Conservation (phyloP, 2,329 filamentous ascomycete genomes). For the Trichophyton mentagrophytes region DNA sequence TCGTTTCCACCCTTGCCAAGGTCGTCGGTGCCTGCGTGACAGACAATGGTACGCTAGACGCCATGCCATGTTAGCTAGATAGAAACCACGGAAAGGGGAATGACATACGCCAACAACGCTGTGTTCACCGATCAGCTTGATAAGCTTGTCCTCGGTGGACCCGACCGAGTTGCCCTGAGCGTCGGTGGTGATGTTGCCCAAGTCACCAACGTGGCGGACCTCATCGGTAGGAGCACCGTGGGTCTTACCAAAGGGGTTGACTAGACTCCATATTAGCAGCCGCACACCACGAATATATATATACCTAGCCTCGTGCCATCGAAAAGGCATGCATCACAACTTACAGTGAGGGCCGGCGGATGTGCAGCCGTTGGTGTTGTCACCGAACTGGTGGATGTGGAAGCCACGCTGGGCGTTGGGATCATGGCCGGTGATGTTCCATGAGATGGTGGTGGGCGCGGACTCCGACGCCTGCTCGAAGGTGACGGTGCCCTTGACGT, state of each 20-base stretch:
- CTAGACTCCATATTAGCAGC: constrained; percentile 34
- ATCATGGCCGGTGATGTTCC: constrained; percentile 86
- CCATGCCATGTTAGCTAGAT: not conserved
- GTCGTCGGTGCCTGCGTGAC: constrained; percentile 91
- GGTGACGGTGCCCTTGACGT: constrained; percentile 81
- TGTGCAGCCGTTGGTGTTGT: constrained; percentile 99
- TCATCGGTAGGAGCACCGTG: constrained; percentile 79
- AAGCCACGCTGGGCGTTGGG: constrained; percentile 93
- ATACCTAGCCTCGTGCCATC: too few species aligned
- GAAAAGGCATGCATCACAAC: constrained; percentile 23
- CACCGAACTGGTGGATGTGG: constrained; percentile 97
- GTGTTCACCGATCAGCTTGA: constrained; percentile 94
- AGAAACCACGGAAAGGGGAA: not conserved
- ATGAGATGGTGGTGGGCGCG: constrained; percentile 72
- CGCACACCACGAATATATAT: too few species aligned
- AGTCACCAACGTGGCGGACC: constrained; percentile 86
- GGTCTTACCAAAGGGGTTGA: constrained; percentile 89
- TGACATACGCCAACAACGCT: constrained; percentile 75
- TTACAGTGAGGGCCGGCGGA: constrained; percentile 94
- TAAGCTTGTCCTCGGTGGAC: constrained; percentile 60
- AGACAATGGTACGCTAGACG: constrained; percentile 73
- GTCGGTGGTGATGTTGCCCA: constrained; percentile 96
- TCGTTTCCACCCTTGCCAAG: constrained; percentile 84
- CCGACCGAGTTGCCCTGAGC: constrained; percentile 81
- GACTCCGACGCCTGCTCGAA: constrained; percentile 86